These are phyloP conservation scores for Kodamaea derodonti DNA, from an alignment of 1,139 yeast species.

Conservation along the genomic window DNA sequence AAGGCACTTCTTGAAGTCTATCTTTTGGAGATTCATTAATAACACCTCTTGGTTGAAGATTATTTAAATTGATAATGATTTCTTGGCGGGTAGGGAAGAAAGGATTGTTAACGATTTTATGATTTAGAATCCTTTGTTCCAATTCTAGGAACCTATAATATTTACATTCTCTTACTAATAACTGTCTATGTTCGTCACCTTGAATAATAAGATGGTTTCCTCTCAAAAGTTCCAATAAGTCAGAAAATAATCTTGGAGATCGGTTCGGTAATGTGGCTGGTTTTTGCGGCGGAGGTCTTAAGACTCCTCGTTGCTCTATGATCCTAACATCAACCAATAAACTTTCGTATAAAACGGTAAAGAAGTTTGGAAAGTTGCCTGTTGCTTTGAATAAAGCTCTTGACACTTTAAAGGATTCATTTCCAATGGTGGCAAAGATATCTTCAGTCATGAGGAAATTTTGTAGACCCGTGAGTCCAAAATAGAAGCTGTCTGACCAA, in stretches of 20 bases:
- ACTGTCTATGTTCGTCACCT: conserved; percentile 51
- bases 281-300: conserved; percentile 76
- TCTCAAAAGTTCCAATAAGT: conserved; percentile 51
- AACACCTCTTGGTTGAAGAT: conserved; percentile 45
- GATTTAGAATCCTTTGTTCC: conserved; percentile 65
- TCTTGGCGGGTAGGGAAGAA: conserved; percentile 44
- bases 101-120: conserved; percentile 50
- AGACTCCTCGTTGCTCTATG: conserved; percentile 36
- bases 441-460: conserved; percentile 50
- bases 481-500: conserved; percentile 73
- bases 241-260: conserved; percentile 56
- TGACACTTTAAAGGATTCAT: conserved; percentile 56
- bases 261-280: conserved; percentile 53
- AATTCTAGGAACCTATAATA: conserved; percentile 74
- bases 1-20: conserved; percentile 16
- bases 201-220: conserved; percentile 50
- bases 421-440: conserved; percentile 61
- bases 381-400: conserved; percentile 45
- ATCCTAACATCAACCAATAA: conserved; percentile 38
- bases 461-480: conserved; percentile 57
- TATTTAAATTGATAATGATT: conserved; percentile 50
- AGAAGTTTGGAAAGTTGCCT: conserved; percentile 77
- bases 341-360: conserved; percentile 57
- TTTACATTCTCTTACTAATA: conserved; percentile 63
- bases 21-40: conserved; percentile 19